Evolutionary conservation across 768 basidiomycete species (phyloP), one percentile per base, ranked within the genome.

Genomic region (Agaricus subrufescens): DNA sequence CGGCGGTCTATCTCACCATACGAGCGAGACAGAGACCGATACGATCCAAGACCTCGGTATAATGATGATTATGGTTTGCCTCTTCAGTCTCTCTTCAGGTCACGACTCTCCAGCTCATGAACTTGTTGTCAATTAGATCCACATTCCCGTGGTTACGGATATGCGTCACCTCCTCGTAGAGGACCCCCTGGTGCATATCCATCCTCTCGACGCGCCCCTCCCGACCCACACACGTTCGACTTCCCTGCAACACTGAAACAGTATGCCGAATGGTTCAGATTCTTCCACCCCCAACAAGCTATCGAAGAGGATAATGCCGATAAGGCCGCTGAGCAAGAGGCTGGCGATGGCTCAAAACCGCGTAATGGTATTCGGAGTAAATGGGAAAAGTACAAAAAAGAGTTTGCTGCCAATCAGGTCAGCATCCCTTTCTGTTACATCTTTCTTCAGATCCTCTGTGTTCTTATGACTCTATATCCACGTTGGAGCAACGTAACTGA

Each of bases 331-430:
- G 90, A 92, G 63, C 85, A 86, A 67, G 87, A 90, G 67, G 89
- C 89, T 7, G 89, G 84, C 15, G 86, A 91, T 64, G 89, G 89
- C 38, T 79, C 85, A 27, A 91, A 89, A 68, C 90, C 91, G 43
- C 84, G 90, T 42, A 89, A 90, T 60, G 90, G 89, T 52, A 92
- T 92, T 71, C 86, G 84, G 70, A 70, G 81, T 58, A 83, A 84
- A 48, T 97, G 94, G 86, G 93, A 96, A 70, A 91, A 91, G 66
- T 96, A 97, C 69, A 92, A 94, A 73, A 94, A 94, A 71, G 87
- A 90, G 51, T 95, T 94, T 67, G 77, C 86, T 54, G 86, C 85
- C 46, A 81, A 82, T 57, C 94, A 97, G 87, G 94, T 95, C 66
- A 76, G 87, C 78, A 64, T 63, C 63, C 48, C 59, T 60, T 72